Evolutionary conservation across 179 eudicot genomes (phyloP), one percentile per base, ranked within the genome.

Genomic region (Patellifolia procumbens): DNA sequence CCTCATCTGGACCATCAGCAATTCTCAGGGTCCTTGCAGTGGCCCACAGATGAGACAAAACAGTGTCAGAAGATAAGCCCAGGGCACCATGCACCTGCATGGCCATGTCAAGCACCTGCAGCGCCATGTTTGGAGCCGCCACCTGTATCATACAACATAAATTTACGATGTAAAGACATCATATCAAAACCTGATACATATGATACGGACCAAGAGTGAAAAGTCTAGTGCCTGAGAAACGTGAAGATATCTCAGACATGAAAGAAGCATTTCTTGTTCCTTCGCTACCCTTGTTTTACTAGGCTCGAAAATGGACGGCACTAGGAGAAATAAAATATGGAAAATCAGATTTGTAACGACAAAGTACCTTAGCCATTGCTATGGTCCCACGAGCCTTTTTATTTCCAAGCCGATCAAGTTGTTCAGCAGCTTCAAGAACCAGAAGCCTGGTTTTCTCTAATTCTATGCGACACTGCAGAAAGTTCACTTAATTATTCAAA

Each of bases 1-100:
- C 99, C 83, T 95, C 98, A 78, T 95, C 99, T 26, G 99, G 99
- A 26, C 99, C 99, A 74, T 95, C 99, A 5, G 99, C 99, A 61
- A 95, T 91, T 75, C 98, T 90, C 24, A 95, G 70, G 9, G 99
- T 95, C 79, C 99, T 88, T 19, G 98, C 81, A 0, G 96, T 83
- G 56, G 99, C 98, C 95, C 93, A 95, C n/a, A 91, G 88, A 82
- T 93, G 99, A 35, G 97, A 81, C 49, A 95, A 83, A 60, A 87
- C 89, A 17, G 97, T 91, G 83, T 95, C 99, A 1, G 92, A 88
- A 0, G 99, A 95, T 69, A 95, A 32, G 64, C 99, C 99, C 20
- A 96, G 90, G 8, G 89, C 99, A 16, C 99, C 99, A 45, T 95
- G 99, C 55, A 95, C 99, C 88, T 95, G 99, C 87, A 95, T 95